Evolutionary conservation across 2,329 filamentous ascomycete genomes (phyloP).

Genomic region (Ascochyta koolunga): DNA sequence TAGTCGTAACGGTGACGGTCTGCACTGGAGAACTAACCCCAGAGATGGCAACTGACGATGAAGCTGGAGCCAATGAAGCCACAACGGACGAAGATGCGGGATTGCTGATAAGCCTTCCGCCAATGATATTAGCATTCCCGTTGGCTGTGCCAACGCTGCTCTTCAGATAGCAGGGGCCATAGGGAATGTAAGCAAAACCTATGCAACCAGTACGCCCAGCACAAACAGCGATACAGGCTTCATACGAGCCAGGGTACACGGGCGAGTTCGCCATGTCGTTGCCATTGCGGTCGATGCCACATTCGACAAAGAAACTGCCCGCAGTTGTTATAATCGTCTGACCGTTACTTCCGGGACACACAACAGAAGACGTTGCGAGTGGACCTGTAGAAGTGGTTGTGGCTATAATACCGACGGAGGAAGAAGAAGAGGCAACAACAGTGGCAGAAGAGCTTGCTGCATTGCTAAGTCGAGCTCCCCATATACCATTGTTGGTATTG

Average conservation of each 20-base stretch:
- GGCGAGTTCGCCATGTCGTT: conserved; percentile 2
- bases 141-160: neutral
- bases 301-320: conserved; percentile 3
- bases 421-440: neutral
- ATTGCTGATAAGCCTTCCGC: conserved; percentile 16
- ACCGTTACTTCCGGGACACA: conserved; percentile 1
- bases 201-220: conserved; percentile 1
- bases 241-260: conserved; percentile 8
- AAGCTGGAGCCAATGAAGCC: neutral
- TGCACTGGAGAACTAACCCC: neutral
- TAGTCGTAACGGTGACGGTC: conserved; percentile 20
- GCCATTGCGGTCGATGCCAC: conserved; percentile 3
- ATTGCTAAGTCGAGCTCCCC: conserved; percentile 1
- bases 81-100: neutral
- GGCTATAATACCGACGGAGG: neutral
- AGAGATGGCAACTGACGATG: neutral
- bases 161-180: conserved; percentile 12
- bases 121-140: conserved; percentile 20
- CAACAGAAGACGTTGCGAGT: neutral
- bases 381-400: conserved; percentile 1
- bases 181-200: neutral
- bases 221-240: neutral
- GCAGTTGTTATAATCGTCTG: conserved; percentile 1
- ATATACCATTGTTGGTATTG: neutral
- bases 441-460: neutral